Conservation (phyloP, 2,329 filamentous ascomycete genomes). For the Ophiognomonia clavigignenti-juglandacearum region DNA sequence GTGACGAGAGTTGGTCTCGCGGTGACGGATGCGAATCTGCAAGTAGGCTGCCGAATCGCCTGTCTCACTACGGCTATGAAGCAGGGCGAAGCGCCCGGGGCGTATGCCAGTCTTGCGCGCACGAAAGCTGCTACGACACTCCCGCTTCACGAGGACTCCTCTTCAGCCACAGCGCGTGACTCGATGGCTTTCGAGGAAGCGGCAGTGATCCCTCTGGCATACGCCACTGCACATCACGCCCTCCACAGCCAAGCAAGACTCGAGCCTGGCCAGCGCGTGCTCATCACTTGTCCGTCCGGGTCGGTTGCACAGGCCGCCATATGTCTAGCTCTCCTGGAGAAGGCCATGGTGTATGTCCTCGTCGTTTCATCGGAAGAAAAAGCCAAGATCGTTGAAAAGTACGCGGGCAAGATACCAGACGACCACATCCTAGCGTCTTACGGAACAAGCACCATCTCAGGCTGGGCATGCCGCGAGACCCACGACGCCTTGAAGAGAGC, state of each 20-base stretch:
- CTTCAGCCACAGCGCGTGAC: neutral
- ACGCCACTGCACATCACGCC: constrained; percentile 35
- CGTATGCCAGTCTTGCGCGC: constrained; percentile 29
- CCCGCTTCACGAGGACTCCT: constrained; percentile 22
- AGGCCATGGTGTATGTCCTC: constrained; percentile 38
- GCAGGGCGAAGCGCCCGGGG: constrained; percentile 17
- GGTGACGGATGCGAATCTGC: constrained; percentile 19
- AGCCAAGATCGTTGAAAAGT: constrained; percentile 26
- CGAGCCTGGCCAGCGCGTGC: constrained; percentile 30
- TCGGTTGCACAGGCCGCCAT: constrained; percentile 36
- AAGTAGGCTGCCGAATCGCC: constrained; percentile 31
- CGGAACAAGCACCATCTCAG: neutral
- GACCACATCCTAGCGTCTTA: neutral
- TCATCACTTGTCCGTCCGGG: constrained; percentile 35
- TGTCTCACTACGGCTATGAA: constrained; percentile 23
- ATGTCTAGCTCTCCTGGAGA: constrained; percentile 31
- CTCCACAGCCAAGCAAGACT: constrained; percentile 34
- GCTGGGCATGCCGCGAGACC: neutral
- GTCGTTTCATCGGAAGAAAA: constrained; percentile 36
- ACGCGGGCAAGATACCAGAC: neutral
- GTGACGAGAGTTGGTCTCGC: constrained; percentile 24
- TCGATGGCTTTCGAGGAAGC: constrained; percentile 28
- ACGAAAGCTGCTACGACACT: constrained; percentile 28
- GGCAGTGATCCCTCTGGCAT: constrained; percentile 36
- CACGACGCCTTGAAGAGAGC: neutral